Evolutionary conservation across 192 early-diverging fungal genomes (phyloP).

Genomic region (Lobosporangium transversale): DNA sequence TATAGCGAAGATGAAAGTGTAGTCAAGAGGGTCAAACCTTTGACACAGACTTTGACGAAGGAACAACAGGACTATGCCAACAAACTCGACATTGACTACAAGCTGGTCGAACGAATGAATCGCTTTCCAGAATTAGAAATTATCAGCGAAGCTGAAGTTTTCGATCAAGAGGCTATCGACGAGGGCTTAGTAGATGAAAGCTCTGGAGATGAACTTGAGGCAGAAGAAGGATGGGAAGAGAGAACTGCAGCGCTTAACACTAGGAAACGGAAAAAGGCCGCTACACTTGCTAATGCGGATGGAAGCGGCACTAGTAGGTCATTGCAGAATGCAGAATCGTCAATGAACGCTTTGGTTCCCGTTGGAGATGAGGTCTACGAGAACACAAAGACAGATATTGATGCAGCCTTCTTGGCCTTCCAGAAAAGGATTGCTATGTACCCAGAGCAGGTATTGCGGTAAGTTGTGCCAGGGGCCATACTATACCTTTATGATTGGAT

Average conservation of each 20-base stretch:
- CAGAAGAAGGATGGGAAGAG: conserved; percentile 50
- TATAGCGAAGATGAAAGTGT: conserved; percentile 38
- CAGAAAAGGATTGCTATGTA: conserved; percentile 81
- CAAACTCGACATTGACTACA: conserved; percentile 46
- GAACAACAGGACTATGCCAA: conserved; percentile 49
- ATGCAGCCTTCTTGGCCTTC: conserved; percentile 90
- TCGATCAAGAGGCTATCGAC: conserved; percentile 59
- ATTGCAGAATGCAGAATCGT: conserved; percentile 26
- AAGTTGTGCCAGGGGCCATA: too few relatives aligned
- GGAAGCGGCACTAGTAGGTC: conserved; percentile 29
- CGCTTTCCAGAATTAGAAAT: conserved; percentile 73
- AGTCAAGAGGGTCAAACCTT: conserved; percentile 8
- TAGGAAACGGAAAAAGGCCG: conserved; percentile 34
- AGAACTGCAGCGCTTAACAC: conserved; percentile 38
- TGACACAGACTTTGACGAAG: conserved; percentile 40
- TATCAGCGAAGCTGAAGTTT: conserved; percentile 72
- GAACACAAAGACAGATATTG: conserved; percentile 87
- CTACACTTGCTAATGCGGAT: conserved; percentile 31
- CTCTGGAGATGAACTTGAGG: conserved; percentile 49
- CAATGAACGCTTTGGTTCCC: conserved; percentile 56
- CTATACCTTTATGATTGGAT: too few relatives aligned
- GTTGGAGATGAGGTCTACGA: conserved; percentile 71
- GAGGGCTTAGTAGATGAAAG: conserved; percentile 54
- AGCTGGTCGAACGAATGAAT: conserved; percentile 28
- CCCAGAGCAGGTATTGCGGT: conserved; percentile 90